Percentiles rank a stretch among this genome's conserved stretches.
These are phyloP conservation scores for Neurospora tetraspora DNA, from an alignment of 495 filamentous ascomycete genomes.

Conservation along the genomic window DNA sequence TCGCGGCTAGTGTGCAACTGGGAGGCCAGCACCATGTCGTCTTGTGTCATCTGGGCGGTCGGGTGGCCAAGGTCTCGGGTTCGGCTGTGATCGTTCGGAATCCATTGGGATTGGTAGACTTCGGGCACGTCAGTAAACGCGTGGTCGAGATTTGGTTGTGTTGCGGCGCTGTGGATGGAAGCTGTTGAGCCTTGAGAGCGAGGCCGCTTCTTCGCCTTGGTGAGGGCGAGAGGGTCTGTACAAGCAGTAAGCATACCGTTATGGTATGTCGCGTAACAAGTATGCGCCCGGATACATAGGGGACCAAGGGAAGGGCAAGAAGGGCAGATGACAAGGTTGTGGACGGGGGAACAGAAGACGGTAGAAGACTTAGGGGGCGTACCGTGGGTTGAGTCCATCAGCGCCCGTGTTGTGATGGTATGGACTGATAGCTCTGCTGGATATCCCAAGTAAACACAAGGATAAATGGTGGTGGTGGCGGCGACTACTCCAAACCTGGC, in stretches of 20 bases:
- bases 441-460: background rate
- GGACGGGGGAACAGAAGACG: background rate
- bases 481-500: conserved; percentile 1
- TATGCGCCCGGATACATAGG: background rate
- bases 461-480: background rate
- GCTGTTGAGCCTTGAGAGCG: conserved; percentile 76
- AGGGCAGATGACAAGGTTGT: background rate
- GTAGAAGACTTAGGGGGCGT: conserved; percentile 1
- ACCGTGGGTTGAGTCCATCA: conserved; percentile 28
- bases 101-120: conserved; percentile 46
- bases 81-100: conserved; percentile 39
- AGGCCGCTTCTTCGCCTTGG: conserved; percentile 49
- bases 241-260: conserved; percentile 8
- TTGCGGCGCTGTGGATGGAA: conserved; percentile 62
- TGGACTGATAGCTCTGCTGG: background rate
- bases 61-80: conserved; percentile 24
- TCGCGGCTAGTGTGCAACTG: conserved; percentile 44
- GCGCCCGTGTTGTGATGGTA: conserved; percentile 3
- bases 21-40: conserved; percentile 56
- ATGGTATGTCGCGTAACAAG: background rate
- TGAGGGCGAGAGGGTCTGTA: conserved; percentile 21
- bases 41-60: conserved; percentile 42
- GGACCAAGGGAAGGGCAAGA: background rate
- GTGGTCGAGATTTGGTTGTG: conserved; percentile 57
- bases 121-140: conserved; percentile 39